Base-by-base conservation (phyloP, 2,329 filamentous ascomycete genomes). In the Sarocladiaceae sp. region DNA sequence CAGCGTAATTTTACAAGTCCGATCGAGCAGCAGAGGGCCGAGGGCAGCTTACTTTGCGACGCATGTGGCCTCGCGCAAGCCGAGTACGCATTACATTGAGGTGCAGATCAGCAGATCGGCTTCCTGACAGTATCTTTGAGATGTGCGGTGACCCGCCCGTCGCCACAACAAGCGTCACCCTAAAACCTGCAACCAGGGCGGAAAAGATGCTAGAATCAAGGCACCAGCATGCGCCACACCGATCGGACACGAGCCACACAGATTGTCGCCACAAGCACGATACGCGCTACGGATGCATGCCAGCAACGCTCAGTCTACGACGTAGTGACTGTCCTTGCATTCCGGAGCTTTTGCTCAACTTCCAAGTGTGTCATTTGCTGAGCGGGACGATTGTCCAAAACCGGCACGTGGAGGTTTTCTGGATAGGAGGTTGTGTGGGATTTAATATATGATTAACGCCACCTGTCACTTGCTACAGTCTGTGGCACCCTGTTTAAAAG, bases 291-390 rank as follows among this genome's bases (percentile, higher is more conserved):
- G n/a, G n/a, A n/a, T n/a, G n/a, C n/a, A n/a, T n/a, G n/a, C n/a
- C n/a, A n/a, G n/a, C n/a, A n/a, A n/a, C n/a, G n/a, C n/a, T n/a
- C n/a, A n/a, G n/a, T n/a, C n/a, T n/a, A n/a, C n/a, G n/a, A n/a
- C n/a, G 19, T 4, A 39, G 26, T 39, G 34, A 12, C 26, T 39
- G 16, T 19, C 34, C n/a, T 24, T 4, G 9, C 19, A 23, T 23
- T 24, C 34, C 34, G 34, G 34, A 39, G 4, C 34, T 24, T 39
- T 39, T 39, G 12, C 34, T 39, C 34, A 39, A n/a, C 6, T 24
- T 19, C 34, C 9, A 24, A 11, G 19, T 21, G 16, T 39, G 6
- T 39, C 7, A 39, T 19, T 39, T 19, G 34, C 4, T 18, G 34
- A 11, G 16, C 10, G 20, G 9, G 18, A 19, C 6, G 16, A 6